Percentiles rank a stretch among this genome's conserved stretches.
These are phyloP conservation scores for Neurospora discreta DNA, from an alignment of 495 filamentous ascomycete genomes.

Conservation along the genomic window DNA sequence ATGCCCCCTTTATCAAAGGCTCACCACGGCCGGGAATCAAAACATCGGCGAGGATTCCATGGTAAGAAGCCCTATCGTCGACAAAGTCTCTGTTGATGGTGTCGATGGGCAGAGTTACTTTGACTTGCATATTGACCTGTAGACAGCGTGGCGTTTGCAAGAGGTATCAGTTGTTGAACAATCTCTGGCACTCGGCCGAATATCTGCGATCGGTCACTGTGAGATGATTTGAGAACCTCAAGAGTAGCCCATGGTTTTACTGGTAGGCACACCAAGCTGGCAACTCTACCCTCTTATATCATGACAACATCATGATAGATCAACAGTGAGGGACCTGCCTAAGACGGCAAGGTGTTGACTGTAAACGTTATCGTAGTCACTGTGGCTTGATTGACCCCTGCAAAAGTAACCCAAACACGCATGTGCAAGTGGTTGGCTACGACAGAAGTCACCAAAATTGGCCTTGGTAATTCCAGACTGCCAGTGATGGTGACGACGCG, in stretches of 20 bases:
- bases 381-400: background rate
- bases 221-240: background rate
- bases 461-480: background rate
- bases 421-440: background rate
- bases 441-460: background rate
- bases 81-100: background rate
- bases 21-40: conserved; percentile 36
- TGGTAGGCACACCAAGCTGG: too few relatives aligned
- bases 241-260: too few relatives aligned
- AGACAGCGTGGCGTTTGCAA: background rate
- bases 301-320: background rate
- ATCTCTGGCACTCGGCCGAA: background rate
- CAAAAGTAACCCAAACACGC: background rate
- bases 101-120: background rate
- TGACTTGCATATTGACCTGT: background rate
- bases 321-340: background rate
- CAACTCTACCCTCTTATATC: background rate
- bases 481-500: background rate
- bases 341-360: background rate
- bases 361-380: background rate
- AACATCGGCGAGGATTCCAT: conserved; percentile 13
- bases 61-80: background rate
- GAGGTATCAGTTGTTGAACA: background rate
- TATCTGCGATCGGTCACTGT: background rate
- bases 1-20: conserved; percentile 26